phyloP scores from a whole-genome alignment of 805 yeast species.

The Lipomyces orientalis region DNA sequence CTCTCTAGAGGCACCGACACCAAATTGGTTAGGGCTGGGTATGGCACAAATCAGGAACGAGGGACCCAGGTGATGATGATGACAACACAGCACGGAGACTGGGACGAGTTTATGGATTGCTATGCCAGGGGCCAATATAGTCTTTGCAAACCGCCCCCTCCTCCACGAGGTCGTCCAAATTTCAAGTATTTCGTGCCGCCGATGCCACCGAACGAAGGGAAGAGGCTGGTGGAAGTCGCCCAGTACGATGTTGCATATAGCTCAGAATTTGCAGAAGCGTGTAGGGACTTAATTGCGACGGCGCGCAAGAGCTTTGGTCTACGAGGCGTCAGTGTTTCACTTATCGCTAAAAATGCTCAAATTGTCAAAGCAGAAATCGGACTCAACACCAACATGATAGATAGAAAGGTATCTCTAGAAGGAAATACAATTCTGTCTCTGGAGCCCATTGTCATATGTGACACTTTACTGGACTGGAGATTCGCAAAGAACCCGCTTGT shows the following conservation, averaged over 20 bases:
- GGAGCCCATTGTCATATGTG: constrained; percentile 59
- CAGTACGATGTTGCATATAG: constrained; percentile 17
- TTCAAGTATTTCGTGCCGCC: constrained; percentile 26
- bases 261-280: neutral
- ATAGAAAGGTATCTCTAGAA: constrained; percentile 65
- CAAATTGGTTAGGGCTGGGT: neutral
- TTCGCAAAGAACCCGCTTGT: constrained; percentile 66
- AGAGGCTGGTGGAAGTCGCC: constrained; percentile 21
- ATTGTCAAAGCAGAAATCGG: constrained; percentile 57
- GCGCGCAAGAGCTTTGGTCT: constrained; percentile 20
- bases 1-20: constrained; percentile 5
- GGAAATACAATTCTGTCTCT: constrained; percentile 69
- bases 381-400: constrained; percentile 56
- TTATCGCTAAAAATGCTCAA: constrained; percentile 58
- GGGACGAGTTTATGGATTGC: constrained; percentile 14
- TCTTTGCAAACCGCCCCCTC: constrained; percentile 22
- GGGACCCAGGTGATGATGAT: constrained; percentile 7
- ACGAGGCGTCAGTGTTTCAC: constrained; percentile 50
- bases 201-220: constrained; percentile 16
- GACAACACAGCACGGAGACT: constrained; percentile 10
- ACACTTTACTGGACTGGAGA: constrained; percentile 76
- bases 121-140: constrained; percentile 24
- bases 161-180: constrained; percentile 13
- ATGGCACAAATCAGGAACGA: constrained; percentile 1
- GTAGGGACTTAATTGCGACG: constrained; percentile 7